These are phyloP conservation scores for Amborella trichopoda DNA, from an alignment of 164 flowering plant genomes.

Conservation along the genomic window DNA sequence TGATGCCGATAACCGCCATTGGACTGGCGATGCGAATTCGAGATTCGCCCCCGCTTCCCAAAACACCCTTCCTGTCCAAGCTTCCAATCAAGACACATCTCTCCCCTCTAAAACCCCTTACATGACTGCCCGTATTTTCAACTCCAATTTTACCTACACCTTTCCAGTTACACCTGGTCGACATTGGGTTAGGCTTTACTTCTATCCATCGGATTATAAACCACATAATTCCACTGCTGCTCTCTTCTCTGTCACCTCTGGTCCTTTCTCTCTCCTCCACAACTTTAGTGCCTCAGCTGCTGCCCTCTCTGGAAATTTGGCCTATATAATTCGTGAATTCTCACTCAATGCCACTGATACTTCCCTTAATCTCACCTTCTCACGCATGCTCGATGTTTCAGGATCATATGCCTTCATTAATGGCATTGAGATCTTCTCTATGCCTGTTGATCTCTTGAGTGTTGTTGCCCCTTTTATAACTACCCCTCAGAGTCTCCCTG, in stretches of 20 bases:
- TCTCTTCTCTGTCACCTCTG: slow-evolving; percentile 36
- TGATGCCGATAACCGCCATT: slow-evolving; percentile 41
- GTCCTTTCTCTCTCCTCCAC: slow-evolving; percentile 30
- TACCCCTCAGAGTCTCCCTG: neutral
- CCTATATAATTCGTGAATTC: slow-evolving; percentile 53
- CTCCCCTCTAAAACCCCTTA: slow-evolving; percentile 54
- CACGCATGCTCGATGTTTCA: slow-evolving; percentile 23
- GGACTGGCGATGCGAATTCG: slow-evolving; percentile 28
- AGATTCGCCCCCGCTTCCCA: slow-evolving; percentile 18
- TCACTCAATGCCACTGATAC: slow-evolving; percentile 12
- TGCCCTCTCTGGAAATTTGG: slow-evolving; percentile 56
- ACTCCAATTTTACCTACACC: slow-evolving; percentile 23
- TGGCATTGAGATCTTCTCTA: slow-evolving; percentile 59
- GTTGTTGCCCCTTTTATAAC: neutral
- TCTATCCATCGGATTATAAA: slow-evolving; percentile 56
- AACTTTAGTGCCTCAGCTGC: slow-evolving; percentile 75
- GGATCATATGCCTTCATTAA: slow-evolving; percentile 58
- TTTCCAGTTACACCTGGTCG: slow-evolving; percentile 24
- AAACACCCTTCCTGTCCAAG: slow-evolving; percentile 16
- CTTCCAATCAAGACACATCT: slow-evolving; percentile 49
- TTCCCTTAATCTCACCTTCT: slow-evolving; percentile 31
- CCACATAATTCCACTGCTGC: slow-evolving; percentile 24
- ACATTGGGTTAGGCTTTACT: slow-evolving; percentile 46
- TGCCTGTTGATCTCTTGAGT: slow-evolving; percentile 16
- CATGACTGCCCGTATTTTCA: slow-evolving; percentile 54